A percentile compares a stretch with the other conserved stretches of the same genome.
These are phyloP conservation scores for Kazachstania martiniae DNA, from an alignment of 805 yeast genomes.

Conservation along the genomic window DNA sequence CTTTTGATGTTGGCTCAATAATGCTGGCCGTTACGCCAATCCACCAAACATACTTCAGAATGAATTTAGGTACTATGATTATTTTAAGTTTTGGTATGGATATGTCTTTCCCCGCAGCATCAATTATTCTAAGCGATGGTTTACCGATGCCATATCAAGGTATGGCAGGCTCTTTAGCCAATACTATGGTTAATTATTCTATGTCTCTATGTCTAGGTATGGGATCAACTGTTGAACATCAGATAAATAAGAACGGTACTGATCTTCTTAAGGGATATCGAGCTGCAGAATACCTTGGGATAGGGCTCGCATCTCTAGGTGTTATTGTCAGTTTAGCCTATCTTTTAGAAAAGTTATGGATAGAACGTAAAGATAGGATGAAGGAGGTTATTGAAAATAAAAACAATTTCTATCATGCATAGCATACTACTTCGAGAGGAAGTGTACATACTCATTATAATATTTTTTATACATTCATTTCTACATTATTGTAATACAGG, in stretches of 20 bases:
- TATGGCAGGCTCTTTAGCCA: slow-evolving; percentile 63
- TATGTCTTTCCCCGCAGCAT: slow-evolving; percentile 64
- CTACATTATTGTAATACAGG: too few species aligned
- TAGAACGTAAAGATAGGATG: slow-evolving; percentile 3
- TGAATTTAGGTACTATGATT: slow-evolving; percentile 44
- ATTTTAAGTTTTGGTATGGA: slow-evolving; percentile 68
- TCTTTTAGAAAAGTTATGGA: slow-evolving; percentile 9
- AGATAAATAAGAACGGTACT: slow-evolving; percentile 23
- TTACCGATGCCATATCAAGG: slow-evolving; percentile 62
- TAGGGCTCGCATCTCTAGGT: slow-evolving; percentile 39
- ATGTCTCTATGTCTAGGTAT: slow-evolving; percentile 61
- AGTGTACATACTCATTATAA: too few species aligned
- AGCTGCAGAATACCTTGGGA: slow-evolving; percentile 47
- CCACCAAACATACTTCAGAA: slow-evolving; percentile 47
- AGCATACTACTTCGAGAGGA: too few species aligned
- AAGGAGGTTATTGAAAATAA: too few species aligned
- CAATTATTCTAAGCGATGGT: slow-evolving; percentile 47
- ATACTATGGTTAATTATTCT: slow-evolving; percentile 63
- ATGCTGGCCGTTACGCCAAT: slow-evolving; percentile 48
- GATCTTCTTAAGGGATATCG: slow-evolving; percentile 37
- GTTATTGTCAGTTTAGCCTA: slow-evolving; percentile 8
- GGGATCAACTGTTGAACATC: slow-evolving; percentile 54
- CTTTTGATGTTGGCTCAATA: slow-evolving; percentile 44
- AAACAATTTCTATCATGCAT: too few species aligned
- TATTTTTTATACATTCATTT: too few species aligned